These are phyloP conservation scores for Penicillium paneum DNA, from an alignment of 2,329 filamentous ascomycete genomes.

Conservation along the genomic window DNA sequence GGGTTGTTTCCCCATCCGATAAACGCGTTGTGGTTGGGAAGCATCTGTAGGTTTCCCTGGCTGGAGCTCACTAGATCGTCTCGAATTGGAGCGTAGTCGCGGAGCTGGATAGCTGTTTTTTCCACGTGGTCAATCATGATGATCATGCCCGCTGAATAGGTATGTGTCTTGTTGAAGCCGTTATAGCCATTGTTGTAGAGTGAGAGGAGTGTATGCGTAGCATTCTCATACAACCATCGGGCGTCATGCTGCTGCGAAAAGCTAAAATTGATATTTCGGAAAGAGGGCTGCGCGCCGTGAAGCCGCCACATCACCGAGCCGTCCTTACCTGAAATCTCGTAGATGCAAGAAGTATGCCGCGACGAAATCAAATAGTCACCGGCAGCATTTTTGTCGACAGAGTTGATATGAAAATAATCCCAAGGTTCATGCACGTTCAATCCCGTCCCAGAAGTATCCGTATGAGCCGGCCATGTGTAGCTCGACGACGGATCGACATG, in stretches of 20 bases:
- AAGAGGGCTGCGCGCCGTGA: constrained; percentile 37
- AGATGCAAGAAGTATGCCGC: constrained; percentile 40
- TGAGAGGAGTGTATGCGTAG: constrained; percentile 39
- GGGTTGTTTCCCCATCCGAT: constrained; percentile 45
- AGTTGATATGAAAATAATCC: constrained; percentile 48
- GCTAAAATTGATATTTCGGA: constrained; percentile 39
- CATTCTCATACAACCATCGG: constrained; percentile 39
- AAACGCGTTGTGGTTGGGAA: constrained; percentile 39
- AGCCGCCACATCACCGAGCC: constrained; percentile 41
- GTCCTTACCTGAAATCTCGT: constrained; percentile 41
- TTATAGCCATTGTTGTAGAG: constrained; percentile 45
- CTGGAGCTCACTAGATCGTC: constrained; percentile 33
- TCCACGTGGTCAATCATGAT: constrained; percentile 38
- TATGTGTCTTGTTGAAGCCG: constrained; percentile 40
- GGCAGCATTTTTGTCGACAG: constrained; percentile 40
- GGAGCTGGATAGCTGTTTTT: constrained; percentile 35
- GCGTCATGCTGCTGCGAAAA: constrained; percentile 47
- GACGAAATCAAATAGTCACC: constrained; percentile 45
- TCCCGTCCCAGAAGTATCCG: constrained; percentile 49
- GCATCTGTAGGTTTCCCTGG: constrained; percentile 40
- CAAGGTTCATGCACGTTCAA: constrained; percentile 45
- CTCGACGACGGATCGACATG: constrained; percentile 49
- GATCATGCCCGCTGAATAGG: constrained; percentile 40
- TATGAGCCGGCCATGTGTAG: constrained; percentile 47
- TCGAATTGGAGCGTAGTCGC: constrained; percentile 29